Conservation (phyloP, 2,329 filamentous ascomycete genomes). For the Pseudophaeomoniella oleicola region DNA sequence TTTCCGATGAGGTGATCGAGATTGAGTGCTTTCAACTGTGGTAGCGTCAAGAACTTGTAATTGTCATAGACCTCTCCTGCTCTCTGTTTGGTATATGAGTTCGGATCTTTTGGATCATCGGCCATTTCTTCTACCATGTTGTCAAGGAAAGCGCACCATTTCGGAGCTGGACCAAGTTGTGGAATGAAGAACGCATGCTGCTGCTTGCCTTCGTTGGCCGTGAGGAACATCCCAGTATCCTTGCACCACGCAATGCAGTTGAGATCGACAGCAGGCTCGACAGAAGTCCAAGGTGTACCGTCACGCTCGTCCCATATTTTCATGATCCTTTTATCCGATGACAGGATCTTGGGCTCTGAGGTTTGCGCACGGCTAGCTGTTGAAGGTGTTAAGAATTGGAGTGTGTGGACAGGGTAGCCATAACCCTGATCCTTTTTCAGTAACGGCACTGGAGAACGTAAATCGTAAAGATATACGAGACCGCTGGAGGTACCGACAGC, state of each 20-base stretch:
- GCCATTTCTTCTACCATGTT: constrained; percentile 99
- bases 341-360: constrained; percentile 61
- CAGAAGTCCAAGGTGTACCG: constrained; percentile 84
- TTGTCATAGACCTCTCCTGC: constrained; percentile 84
- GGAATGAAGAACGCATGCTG: constrained; percentile 94
- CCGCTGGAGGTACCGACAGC: constrained; percentile 80
- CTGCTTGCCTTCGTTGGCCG: constrained; percentile 89
- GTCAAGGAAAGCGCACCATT: constrained; percentile 93
- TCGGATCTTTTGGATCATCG: constrained; percentile 55
- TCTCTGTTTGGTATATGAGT: constrained; percentile 32
- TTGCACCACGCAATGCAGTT: constrained; percentile 90
- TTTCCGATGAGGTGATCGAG: constrained; percentile 81
- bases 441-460: constrained; percentile 73
- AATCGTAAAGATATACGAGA: constrained; percentile 78
- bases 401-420: constrained; percentile 77
- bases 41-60: constrained; percentile 90
- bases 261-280: constrained; percentile 87
- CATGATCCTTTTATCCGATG: constrained; percentile 87
- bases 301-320: constrained; percentile 84
- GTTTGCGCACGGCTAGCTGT: constrained; percentile 58
- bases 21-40: constrained; percentile 73
- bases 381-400: constrained; percentile 52
- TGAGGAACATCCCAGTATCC: constrained; percentile 86
- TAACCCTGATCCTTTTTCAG: constrained; percentile 93
- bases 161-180: constrained; percentile 80